Percentiles rank a stretch among this genome's conserved stretches.
Conservation (phyloP, 371 early-diverging fungal genomes). For the Dichotomocladium elegans region DNA sequence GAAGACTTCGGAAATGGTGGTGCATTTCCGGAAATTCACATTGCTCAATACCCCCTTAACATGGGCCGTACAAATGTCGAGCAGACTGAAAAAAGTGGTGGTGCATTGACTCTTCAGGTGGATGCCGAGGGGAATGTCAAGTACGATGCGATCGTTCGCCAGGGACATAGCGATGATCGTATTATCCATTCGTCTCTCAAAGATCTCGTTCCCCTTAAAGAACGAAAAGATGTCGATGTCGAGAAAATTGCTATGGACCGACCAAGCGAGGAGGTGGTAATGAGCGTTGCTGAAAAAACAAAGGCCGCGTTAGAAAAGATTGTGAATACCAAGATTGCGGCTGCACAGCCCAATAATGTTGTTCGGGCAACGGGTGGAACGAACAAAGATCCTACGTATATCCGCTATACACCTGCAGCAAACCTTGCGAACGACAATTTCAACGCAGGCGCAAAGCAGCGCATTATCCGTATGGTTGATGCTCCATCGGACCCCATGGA, state of each 20-base stretch:
- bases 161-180: constrained; percentile 70
- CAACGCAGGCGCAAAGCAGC: constrained; percentile 67
- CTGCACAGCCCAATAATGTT: constrained; percentile 66
- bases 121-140: constrained; percentile 88
- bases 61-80: constrained; percentile 76
- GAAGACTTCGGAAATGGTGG: constrained; percentile 96
- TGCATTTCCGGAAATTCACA: constrained; percentile 91
- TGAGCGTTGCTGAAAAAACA: constrained; percentile 85
- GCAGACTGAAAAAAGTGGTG: constrained; percentile 45
- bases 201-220: constrained; percentile 76
- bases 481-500: constrained; percentile 96
- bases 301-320: constrained; percentile 84
- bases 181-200: constrained; percentile 81
- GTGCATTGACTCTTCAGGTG: constrained; percentile 83
- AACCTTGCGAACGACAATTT: constrained; percentile 49
- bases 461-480: constrained; percentile 93
- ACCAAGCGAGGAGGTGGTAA: constrained; percentile 77
- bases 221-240: constrained; percentile 72
- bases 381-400: constrained; percentile 74
- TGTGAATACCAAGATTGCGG: constrained; percentile 73
- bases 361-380: constrained; percentile 40
- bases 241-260: constrained; percentile 66
- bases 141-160: constrained; percentile 84
- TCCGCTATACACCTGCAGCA: constrained; percentile 88
- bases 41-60: constrained; percentile 89